These are phyloP conservation scores for Kazachstania sp. DNA, from an alignment of 1,139 yeast species.

Conservation along the genomic window DNA sequence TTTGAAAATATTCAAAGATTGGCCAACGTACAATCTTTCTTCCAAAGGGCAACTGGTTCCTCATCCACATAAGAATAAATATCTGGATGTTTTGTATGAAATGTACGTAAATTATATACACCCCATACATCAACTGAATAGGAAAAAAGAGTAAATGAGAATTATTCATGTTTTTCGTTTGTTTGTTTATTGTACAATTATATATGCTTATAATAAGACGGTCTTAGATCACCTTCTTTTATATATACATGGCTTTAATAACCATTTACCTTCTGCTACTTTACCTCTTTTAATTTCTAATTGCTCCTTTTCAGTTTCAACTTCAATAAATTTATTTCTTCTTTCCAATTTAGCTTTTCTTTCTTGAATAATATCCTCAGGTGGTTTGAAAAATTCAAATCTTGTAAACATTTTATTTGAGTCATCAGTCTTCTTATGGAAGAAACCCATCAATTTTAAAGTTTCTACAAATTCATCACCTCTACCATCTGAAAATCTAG, in stretches of 20 bases:
- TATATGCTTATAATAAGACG: not conserved
- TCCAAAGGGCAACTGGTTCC: slow-evolving; percentile 12
- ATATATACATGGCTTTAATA: slow-evolving; percentile 90
- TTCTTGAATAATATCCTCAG: slow-evolving; percentile 59
- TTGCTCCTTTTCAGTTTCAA: slow-evolving; percentile 52
- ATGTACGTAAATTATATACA: not conserved
- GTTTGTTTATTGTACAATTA: not conserved
- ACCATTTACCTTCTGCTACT: slow-evolving; percentile 75
- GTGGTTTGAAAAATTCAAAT: slow-evolving; percentile 87
- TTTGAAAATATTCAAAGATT: slow-evolving; percentile 21
- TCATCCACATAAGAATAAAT: not conserved
- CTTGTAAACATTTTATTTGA: slow-evolving; percentile 88
- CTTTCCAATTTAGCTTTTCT: slow-evolving; percentile 55
- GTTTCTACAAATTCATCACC: slow-evolving; percentile 74
- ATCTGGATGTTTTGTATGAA: not conserved
- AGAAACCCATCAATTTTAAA: slow-evolving; percentile 69
- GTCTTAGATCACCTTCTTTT: slow-evolving; percentile 55
- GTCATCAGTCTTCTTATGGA: slow-evolving; percentile 82
- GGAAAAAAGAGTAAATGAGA: too few species aligned
- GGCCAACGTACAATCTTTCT: slow-evolving; percentile 24
- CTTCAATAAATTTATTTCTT: slow-evolving; percentile 64
- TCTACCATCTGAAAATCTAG: slow-evolving; percentile 62
- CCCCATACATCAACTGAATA: too few species aligned
- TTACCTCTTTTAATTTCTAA: slow-evolving; percentile 48
- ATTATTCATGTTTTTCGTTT: not conserved